Evolutionary conservation across 2,329 filamentous ascomycete species (phyloP), one percentile per base, ranked within the genome.

Genomic region (Arthrinium puccinioides): DNA sequence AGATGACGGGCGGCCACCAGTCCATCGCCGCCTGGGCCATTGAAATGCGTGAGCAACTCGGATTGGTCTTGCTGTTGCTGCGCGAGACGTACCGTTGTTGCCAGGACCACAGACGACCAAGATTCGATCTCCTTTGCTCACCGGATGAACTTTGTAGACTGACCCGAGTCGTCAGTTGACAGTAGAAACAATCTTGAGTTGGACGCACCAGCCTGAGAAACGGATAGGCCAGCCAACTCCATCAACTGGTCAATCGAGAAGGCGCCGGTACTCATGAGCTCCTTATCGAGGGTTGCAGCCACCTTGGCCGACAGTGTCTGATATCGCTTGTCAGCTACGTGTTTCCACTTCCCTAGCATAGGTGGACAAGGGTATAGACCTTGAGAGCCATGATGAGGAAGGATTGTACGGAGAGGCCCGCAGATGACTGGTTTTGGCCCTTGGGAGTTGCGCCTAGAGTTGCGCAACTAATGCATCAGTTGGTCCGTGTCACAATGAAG

Each of bases 181-280:
- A 30, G 8, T n/a, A 8, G 13, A 18, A 9, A 14, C 13, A 30
- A 9, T 14, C 28, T 14, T 14, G 14, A 18, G 23, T 9, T 13
- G 13, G 23, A 55, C 68, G 41, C 56, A 89, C 87, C 80, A 35
- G 84, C 88, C 69, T 97, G 88, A 10, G 90, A 90, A 19, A 97
- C 88, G 1, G 88, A 89, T 1, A 98, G 72, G 0, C 92, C 92
- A 29, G 92, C 92, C 7, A 98, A 68, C 58, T 97, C 92, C 92
- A 98, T 97, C 33, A 98, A 70, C 62, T 98, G 92, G 56, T 97
- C 92, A 38, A 98, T 76, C 9, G 87, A 94, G 64, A 95, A 98
- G 8, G 85, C 88, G 1, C 81, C 78, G 9, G 77, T 76, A 55
- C 79, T 85, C 89, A 98, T 97, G 44, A 98, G 80, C 57, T 98